These are phyloP conservation scores for Senna siamea DNA, from an alignment of 306 rosid species.

Conservation along the genomic window DNA sequence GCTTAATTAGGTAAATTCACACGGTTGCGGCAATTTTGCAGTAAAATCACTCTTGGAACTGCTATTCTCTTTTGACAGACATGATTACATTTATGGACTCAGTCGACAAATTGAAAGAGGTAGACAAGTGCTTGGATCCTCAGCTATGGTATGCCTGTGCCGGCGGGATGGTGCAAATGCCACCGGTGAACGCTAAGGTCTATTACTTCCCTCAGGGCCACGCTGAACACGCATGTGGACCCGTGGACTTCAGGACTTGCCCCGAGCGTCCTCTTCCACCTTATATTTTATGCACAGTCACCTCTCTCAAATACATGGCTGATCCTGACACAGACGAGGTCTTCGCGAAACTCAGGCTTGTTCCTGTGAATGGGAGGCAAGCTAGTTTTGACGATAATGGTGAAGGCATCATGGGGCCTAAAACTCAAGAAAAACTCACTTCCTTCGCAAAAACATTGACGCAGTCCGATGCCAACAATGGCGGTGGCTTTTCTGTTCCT, in stretches of 20 bases:
- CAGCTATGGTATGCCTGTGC: constrained; percentile 99
- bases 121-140: constrained; percentile 78
- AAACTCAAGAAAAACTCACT: too few relatives aligned
- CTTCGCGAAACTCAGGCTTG: constrained; percentile 66
- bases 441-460: constrained; percentile 91
- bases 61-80: constrained; percentile 30
- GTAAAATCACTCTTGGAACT: constrained; percentile 13
- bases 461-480: constrained; percentile 96
- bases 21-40: constrained; percentile 41
- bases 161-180: constrained; percentile 98
- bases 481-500: constrained; percentile 96
- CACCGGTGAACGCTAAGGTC: constrained; percentile 65
- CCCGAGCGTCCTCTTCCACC: constrained; percentile 65
- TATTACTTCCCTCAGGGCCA: constrained; percentile 91
- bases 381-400: constrained; percentile 50
- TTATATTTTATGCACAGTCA: constrained; percentile 65
- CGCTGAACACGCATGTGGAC: constrained; percentile 82
- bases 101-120: constrained; percentile 71
- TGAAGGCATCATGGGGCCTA: too few relatives aligned
- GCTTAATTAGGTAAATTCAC: constrained; percentile 34
- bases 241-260: constrained; percentile 64
- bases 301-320: constrained; percentile 72
- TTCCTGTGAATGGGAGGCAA: constrained; percentile 50
- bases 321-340: constrained; percentile 90
- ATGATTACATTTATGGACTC: constrained; percentile 93